phyloP scores from a whole-genome alignment of 441 rosid species.

The Gossypium laxum region DNA sequence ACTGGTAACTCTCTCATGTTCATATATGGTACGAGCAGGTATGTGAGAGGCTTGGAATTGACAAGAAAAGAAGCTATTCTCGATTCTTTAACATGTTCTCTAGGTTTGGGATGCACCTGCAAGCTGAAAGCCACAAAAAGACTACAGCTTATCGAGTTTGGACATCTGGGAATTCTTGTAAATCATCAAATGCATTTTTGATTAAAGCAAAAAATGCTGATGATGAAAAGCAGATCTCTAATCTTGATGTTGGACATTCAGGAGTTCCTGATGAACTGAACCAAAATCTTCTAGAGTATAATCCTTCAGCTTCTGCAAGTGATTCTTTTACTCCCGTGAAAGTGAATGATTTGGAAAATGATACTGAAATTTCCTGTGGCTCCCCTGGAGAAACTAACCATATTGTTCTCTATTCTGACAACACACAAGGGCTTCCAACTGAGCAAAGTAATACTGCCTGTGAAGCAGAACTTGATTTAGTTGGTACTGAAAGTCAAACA shows the following conservation, averaged over 20 bases:
- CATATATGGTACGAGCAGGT: conserved; percentile 39
- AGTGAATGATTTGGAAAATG: conserved; percentile 26
- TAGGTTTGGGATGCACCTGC: conserved; percentile 65
- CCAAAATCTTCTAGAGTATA: conserved; percentile 27
- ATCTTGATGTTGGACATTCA: conserved; percentile 23
- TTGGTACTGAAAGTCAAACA: conserved; percentile 22
- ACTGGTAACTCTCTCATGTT: conserved; percentile 11
- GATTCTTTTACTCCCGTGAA: conserved; percentile 32
- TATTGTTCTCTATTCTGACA: conserved; percentile 24
- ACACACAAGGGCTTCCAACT: conserved; percentile 30
- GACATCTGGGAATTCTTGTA: conserved; percentile 49
- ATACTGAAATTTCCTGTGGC: conserved; percentile 30
- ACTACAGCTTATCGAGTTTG: conserved; percentile 62
- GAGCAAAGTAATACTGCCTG: conserved; percentile 27
- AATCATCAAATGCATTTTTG: conserved; percentile 35
- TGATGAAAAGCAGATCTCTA: conserved; percentile 23
- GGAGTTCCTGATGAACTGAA: conserved; percentile 28
- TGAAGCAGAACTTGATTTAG: conserved; percentile 28
- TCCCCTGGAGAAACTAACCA: conserved; percentile 28
- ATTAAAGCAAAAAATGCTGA: conserved; percentile 28
- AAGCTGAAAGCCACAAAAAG: conserved; percentile 61
- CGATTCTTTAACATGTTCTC: conserved; percentile 55
- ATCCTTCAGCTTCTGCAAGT: conserved; percentile 31
- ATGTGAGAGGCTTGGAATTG: conserved; percentile 70
- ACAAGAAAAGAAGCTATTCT: conserved; percentile 66